These are phyloP conservation scores for Purpureocillium lavendulum DNA, from an alignment of 2,329 filamentous ascomycete species.

Conservation along the genomic window DNA sequence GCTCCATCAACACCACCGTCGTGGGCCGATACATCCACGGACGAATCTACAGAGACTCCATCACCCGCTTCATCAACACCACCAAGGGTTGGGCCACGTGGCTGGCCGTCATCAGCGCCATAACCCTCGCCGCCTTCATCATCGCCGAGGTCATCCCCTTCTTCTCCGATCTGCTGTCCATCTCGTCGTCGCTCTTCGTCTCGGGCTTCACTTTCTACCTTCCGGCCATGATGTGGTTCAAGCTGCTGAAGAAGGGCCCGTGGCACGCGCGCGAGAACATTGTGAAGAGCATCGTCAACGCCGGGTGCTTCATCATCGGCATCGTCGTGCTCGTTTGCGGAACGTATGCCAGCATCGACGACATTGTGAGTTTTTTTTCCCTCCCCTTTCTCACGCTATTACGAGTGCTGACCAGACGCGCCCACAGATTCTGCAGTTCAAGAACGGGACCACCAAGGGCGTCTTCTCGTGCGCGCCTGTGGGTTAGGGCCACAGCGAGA, in stretches of 20 bases:
- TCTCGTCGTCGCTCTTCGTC: constrained; percentile 39
- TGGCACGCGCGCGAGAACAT: constrained; percentile 18
- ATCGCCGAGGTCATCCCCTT: constrained; percentile 65
- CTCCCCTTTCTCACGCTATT: not conserved
- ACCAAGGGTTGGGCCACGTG: constrained; percentile 42
- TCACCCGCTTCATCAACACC: constrained; percentile 39
- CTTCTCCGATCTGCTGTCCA: constrained; percentile 56
- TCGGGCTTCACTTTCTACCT: constrained; percentile 20
- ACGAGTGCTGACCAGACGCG: not conserved
- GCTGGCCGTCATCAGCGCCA: constrained; percentile 44
- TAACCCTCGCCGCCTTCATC: constrained; percentile 59
- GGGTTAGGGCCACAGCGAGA: not conserved
- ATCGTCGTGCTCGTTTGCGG: constrained; percentile 15
- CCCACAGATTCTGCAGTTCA: constrained; percentile 7
- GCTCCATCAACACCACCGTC: constrained; percentile 55
- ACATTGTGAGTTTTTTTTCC: constrained; percentile 14
- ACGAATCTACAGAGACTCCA: constrained; percentile 32
- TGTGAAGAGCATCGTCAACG: constrained; percentile 12
- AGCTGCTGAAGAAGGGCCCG: constrained; percentile 10
- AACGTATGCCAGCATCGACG: constrained; percentile 16
- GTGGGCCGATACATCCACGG: constrained; percentile 37
- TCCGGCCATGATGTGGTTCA: constrained; percentile 14
- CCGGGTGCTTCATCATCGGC: constrained; percentile 15
- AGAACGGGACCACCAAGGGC: constrained; percentile 5
- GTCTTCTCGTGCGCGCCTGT: constrained; percentile 11